Base-by-base conservation (phyloP, 2,329 filamentous ascomycete species). In the Ophiostoma australiae region DNA sequence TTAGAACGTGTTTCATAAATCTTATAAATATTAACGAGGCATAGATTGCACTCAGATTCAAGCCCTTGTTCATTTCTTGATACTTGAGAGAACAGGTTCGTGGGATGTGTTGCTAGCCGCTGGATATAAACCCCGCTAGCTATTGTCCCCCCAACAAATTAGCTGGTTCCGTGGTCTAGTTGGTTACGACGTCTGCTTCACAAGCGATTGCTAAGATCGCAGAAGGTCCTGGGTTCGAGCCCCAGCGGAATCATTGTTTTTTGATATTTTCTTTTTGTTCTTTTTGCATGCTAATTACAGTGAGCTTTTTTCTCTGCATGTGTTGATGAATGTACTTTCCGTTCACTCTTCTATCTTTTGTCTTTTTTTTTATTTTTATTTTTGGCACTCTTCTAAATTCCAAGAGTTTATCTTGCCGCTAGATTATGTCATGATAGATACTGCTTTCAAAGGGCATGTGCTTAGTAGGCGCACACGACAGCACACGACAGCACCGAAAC, bases 151-250 rank as follows among this genome's bases (percentile, higher is more conserved):
- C 4, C 52, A 58, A 55, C 52, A 58, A 58, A 58, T n/a, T 1
- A 58, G 52, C 13, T 1, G 74, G 74, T 74, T 75, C 72, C 74
- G 72, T 75, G 74, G 74, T 75, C 73, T 75, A 75, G 73, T 75
- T 75, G 74, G 74, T 75, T 75, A 75, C 73, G 72, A 75, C 74
- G 73, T 75, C 72, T 74, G 73, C 73, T 75, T 75, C 74, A 75
- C 74, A 75, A 69, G 66, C 65, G 39, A 65, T 39, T 66, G 39
- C 44, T n/a, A 39, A 52, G 65, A 72, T 71, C 74, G 74, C 74
- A 75, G 72, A 75, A 74, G 74, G 74, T 75, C 73, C 74, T 75
- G 74, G 73, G 74, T 75, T 75, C 74, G 74, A 75, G 68, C 74
- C 74, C 73, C 74, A 75, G 74, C 72, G 74, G 72, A 74, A 63